A percentile compares a stretch with the other conserved stretches of the same genome.
Conservation (phyloP, 768 basidiomycete genomes). For the Suillus luteus region DNA sequence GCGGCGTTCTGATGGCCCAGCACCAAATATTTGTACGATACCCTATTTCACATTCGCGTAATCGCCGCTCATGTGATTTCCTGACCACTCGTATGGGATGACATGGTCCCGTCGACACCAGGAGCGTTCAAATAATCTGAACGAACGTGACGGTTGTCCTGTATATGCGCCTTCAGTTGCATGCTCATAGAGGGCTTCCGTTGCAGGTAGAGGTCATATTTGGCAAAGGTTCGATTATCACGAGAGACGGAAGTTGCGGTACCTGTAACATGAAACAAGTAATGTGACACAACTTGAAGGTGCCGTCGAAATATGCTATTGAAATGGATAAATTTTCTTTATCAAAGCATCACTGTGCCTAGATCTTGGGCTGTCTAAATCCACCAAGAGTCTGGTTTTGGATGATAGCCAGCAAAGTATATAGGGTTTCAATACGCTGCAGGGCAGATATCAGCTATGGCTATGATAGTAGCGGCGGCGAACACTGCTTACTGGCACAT, state of each 20-base stretch:
- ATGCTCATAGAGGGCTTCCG: conserved; percentile 46
- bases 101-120: conserved; percentile 38
- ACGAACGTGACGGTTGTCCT: conserved; percentile 47
- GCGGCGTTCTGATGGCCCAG: conserved; percentile 50
- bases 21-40: not conserved
- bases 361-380: conserved; percentile 13
- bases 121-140: conserved; percentile 37
- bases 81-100: conserved; percentile 41
- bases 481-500: conserved; percentile 50
- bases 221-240: conserved; percentile 45
- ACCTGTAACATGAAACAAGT: conserved; percentile 15
- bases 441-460: not conserved
- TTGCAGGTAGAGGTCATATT: conserved; percentile 65
- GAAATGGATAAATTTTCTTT: not conserved
- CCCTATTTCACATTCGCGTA: conserved; percentile 43
- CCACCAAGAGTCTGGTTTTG: conserved; percentile 60
- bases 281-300: not conserved
- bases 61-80: conserved; percentile 52
- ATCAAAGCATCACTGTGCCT: not conserved
- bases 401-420: conserved; percentile 56
- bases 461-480: not conserved
- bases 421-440: conserved; percentile 65
- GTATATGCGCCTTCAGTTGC: conserved; percentile 39
- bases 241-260: conserved; percentile 21
- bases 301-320: not conserved